Evolutionary conservation across 441 rosid species (phyloP).

Genomic region (Populus hybrid): DNA sequence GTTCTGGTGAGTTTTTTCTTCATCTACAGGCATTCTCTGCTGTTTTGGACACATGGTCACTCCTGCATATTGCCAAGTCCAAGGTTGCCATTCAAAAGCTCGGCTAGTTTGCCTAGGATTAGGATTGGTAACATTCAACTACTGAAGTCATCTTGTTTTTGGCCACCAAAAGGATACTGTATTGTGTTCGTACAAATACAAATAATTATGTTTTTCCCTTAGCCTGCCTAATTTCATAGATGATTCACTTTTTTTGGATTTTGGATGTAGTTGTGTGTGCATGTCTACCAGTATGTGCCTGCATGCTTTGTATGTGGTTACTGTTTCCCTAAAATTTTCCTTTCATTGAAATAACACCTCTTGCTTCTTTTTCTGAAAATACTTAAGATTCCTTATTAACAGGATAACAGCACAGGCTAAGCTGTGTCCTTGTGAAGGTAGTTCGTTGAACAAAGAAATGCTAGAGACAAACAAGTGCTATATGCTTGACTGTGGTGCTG

Average conservation of each 20-base stretch:
- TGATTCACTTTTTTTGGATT: not conserved
- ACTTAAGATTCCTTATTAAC: conserved; percentile 22
- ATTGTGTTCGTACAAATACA: not conserved
- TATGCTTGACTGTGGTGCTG: conserved; percentile 71
- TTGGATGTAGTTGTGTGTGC: not conserved
- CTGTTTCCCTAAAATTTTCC: not conserved
- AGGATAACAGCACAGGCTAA: conserved; percentile 53
- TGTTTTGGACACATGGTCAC: conserved; percentile 12
- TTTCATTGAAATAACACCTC: not conserved
- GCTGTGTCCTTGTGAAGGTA: conserved; percentile 46
- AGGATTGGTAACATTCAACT: not conserved
- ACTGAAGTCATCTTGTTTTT: not conserved
- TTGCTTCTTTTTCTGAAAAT: conserved; percentile 5
- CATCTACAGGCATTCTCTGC: conserved; percentile 6
- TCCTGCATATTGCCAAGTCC: conserved; percentile 10
- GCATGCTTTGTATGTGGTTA: conserved; percentile 11
- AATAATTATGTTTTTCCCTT: not conserved
- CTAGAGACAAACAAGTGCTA: conserved; percentile 73
- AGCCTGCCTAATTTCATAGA: conserved; percentile 8
- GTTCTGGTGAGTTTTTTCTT: conserved; percentile 50
- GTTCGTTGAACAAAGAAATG: conserved; percentile 54
- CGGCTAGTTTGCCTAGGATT: not conserved
- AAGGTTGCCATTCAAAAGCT: conserved; percentile 3
- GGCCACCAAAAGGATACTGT: conserved; percentile 1
- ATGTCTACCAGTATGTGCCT: not conserved